Conservation (phyloP, 495 filamentous ascomycete species). For the Elasticomyces elasticus region DNA sequence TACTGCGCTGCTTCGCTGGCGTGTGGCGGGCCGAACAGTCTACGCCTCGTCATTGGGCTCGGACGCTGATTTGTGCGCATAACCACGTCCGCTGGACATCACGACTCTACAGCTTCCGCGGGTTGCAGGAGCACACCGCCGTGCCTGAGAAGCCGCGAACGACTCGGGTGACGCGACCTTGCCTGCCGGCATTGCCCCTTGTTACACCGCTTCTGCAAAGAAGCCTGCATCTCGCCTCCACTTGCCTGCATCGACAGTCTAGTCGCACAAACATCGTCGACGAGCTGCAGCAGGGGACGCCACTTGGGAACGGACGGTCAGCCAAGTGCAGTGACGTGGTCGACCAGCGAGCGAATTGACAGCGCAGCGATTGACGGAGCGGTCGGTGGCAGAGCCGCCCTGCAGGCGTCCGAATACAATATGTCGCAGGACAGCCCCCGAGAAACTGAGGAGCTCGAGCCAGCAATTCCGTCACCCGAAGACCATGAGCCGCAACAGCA, state of each 20-base stretch:
- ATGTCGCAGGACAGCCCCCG: conserved; percentile 37
- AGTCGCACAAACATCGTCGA: conserved; percentile 12
- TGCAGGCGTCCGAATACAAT: conserved; percentile 71
- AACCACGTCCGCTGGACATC: not conserved
- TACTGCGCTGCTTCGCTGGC: not conserved
- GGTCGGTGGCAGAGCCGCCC: conserved; percentile 30
- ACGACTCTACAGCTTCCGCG: not conserved
- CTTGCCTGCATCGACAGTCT: not conserved
- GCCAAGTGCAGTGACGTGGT: conserved; percentile 27
- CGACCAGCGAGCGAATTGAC: conserved; percentile 32
- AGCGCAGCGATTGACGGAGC: conserved; percentile 26
- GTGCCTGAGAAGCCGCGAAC: not conserved
- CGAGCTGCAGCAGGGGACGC: conserved; percentile 16
- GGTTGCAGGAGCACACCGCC: conserved; percentile 2
- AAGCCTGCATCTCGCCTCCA: conserved; percentile 7
- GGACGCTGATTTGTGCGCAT: not conserved
- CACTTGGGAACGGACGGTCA: conserved; percentile 7
- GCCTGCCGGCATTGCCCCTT: not conserved
- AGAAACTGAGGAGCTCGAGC: conserved; percentile 80
- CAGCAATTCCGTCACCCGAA: conserved; percentile 85
- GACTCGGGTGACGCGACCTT: conserved; percentile 3
- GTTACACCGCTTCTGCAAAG: conserved; percentile 1
- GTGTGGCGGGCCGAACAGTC: not conserved
- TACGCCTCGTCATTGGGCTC: conserved; percentile 7
- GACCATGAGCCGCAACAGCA: conserved; percentile 42